Base-by-base conservation (phyloP, 257 asterid genomes). In the Nicotiana undulata region DNA sequence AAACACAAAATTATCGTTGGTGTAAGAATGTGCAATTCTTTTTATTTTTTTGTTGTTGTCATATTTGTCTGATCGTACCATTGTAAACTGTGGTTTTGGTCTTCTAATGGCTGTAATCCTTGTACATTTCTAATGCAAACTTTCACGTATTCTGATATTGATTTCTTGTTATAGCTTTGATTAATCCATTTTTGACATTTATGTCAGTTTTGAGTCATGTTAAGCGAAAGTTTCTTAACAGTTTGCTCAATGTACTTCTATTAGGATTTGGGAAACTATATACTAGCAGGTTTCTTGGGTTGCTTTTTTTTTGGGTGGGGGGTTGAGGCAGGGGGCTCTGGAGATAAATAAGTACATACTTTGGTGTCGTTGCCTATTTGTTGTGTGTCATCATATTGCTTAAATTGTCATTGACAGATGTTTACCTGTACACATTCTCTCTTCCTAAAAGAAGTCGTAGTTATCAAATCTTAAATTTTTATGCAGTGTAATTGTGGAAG, bases 401-500 rank as follows among this genome's bases (percentile, higher is more conserved):
- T 22, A 70, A 44, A 44, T 49, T 7, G 5, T 49, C 78, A 72
- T 24, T 46, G 46, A 24, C 40, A 72, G 24, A 72, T 22, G 24
- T 46, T 15, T 49, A 51, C 79, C 26, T 26, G 37, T 13, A 18
- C 15, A 13, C 16, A 22, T 59, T 18, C 22, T 72, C 77, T 46
- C 40, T 72, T 44, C 60, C 22, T 13, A 46, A 72, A 72, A 9
- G 18, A 22, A 46, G 24, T 46, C 22, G 0, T 6, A 44, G 77
- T 8, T 40, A 58, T 75, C 65, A 46, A 72, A 13, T 80, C 64
- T 79, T 3, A 51, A 76, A 31, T 78, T 20, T 68, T 85, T 66
- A 49, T 90, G 92, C 95, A 94, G 99, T 79, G 99, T 93, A 63
- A 93, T 95, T 86, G 97, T 95, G 83, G 99, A 95, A 89, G 98